Conservation (phyloP, 192 early-diverging fungal species). For the Coemansia sp. region DNA sequence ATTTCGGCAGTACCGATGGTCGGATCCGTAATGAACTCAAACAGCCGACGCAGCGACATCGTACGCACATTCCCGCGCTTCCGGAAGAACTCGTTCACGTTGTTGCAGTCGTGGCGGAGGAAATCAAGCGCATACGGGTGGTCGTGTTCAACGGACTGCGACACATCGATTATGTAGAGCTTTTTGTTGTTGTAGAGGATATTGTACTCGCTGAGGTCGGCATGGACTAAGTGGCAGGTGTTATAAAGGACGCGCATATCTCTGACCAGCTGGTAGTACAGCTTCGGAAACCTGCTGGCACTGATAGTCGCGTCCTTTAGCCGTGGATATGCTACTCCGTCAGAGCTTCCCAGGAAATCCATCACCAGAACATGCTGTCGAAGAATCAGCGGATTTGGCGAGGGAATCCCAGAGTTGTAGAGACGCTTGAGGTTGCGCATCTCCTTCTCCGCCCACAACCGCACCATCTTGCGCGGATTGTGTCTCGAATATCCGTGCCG, state of each 20-base stretch:
- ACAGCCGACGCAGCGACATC: slow-evolving; percentile 82
- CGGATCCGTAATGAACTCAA: slow-evolving; percentile 81
- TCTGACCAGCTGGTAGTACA: slow-evolving; percentile 84
- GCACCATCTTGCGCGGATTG: slow-evolving; percentile 98
- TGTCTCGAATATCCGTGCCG: slow-evolving; percentile 89
- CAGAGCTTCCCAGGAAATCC: slow-evolving; percentile 87
- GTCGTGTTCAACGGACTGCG: slow-evolving; percentile 98
- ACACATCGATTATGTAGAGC: slow-evolving; percentile 96
- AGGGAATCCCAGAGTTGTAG: slow-evolving; percentile 80
- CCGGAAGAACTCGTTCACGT: slow-evolving; percentile 90
- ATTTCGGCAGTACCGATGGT: slow-evolving; percentile 61
- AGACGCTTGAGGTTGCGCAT: slow-evolving; percentile 97
- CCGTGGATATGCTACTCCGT: slow-evolving; percentile 92
- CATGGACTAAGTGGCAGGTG: slow-evolving; percentile 91
- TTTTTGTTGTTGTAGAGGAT: slow-evolving; percentile 81
- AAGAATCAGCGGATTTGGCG: slow-evolving; percentile 83
- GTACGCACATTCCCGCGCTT: slow-evolving; percentile 67
- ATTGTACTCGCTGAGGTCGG: slow-evolving; percentile 98
- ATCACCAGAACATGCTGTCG: slow-evolving; percentile 95
- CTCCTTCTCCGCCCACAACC: slow-evolving; percentile 98
- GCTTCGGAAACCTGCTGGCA: slow-evolving; percentile 62
- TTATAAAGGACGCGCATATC: slow-evolving; percentile 92
- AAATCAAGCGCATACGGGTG: slow-evolving; percentile 97
- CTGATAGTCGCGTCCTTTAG: slow-evolving; percentile 93
- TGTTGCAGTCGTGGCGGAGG: slow-evolving; percentile 90